These are phyloP conservation scores for Trypanosoma cruzi DNA, from an alignment of 208 protist species.

Conservation along the genomic window DNA sequence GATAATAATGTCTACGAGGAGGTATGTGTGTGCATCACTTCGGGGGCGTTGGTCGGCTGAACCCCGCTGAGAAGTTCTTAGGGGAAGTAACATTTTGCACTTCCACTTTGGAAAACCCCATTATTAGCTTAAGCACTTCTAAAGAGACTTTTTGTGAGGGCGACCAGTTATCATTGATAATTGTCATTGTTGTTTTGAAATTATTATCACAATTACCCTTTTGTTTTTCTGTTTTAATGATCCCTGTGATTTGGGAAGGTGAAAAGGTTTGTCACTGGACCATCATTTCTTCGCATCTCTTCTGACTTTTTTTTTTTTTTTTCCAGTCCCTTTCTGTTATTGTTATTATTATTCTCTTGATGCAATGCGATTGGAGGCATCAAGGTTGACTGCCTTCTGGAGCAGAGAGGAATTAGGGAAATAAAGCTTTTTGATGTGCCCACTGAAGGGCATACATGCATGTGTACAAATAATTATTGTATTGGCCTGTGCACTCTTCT, in stretches of 20 bases:
- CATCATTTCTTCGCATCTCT: no score
- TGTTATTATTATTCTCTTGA: no score
- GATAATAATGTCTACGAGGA: background rate
- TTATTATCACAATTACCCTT: background rate
- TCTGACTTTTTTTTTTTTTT: constrained; percentile 15
- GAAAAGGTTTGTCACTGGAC: background rate
- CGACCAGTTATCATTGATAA: background rate
- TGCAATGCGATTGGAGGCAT: no score
- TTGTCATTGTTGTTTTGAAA: background rate
- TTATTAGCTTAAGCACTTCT: background rate
- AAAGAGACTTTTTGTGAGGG: background rate
- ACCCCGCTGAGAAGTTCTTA: background rate
- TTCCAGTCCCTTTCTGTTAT: no score
- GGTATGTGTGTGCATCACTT: background rate
- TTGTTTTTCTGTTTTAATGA: background rate
- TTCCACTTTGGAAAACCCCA: background rate
- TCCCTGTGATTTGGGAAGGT: background rate
- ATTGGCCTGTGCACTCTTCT: no score
- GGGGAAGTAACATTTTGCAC: background rate
- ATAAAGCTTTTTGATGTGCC: no score
- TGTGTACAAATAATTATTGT: no score
- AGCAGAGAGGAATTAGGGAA: no score
- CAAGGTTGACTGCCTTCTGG: no score
- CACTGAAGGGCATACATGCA: no score
- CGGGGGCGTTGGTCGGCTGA: background rate